Evolutionary conservation across 257 asterid genomes (phyloP), one percentile per base, ranked within the genome.

Genomic region (Jacaranda mimosifolia): DNA sequence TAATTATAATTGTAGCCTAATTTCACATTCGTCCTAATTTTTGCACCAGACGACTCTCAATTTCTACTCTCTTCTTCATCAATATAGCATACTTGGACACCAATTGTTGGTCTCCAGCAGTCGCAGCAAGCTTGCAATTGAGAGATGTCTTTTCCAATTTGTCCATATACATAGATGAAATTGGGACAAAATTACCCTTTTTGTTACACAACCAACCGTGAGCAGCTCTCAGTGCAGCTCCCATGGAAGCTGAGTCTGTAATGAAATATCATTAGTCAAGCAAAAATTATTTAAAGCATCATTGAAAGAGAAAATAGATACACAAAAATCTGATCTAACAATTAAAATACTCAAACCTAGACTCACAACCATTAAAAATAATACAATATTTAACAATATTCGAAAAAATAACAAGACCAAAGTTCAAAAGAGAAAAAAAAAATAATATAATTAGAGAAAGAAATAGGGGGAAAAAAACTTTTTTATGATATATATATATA

Each of bases 191-290:
- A 3, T 56, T 52, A 0, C 89, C 96, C 83, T 87, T 88, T 83
- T 82, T 80, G 80, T 87, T 56, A 85, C 97, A 92, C 89, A 94
- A 68, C 97, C 97, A 94, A 35, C 97, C 98, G 46, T 94, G 97
- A 63, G 98, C 98, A 7, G 98, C 96, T 88, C 97, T 90, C 78
- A 94, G 40, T 58, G 98, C 97, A 62, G 98, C 98, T 26, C 97
- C 98, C 84, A 92, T 80, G 14, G 97, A 94, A 79, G 97, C 97
- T 0, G 98, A 92, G 83, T 92, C 98, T 94, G 87, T 0, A 66
- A 15, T 26, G n/a, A 0, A 43, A 62, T 36, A 15, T 13, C 38
- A 65, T 18, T 14, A 13, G 46, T 59, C 15, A 6, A 13, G 3
- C 13, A n/a, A 53, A n/a, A 0, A 26, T 26, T 1, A 2, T 26